phyloP scores from a whole-genome alignment of 208 protist genomes.

The Leishmania gerbilli region DNA sequence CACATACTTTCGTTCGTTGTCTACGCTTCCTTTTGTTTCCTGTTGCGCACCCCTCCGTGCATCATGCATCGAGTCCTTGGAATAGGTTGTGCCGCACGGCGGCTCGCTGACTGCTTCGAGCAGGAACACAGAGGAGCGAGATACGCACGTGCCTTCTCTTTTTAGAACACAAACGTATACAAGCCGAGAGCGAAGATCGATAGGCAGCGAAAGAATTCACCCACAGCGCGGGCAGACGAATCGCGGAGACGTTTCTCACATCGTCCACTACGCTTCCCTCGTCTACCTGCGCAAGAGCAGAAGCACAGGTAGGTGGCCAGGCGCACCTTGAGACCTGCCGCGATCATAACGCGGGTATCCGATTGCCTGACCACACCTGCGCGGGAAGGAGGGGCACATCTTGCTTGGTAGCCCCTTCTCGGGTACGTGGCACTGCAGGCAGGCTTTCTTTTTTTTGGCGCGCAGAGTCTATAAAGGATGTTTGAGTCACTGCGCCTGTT shows the following conservation, averaged over 20 bases:
- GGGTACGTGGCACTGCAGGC: not conserved
- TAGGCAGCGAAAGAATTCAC: not conserved
- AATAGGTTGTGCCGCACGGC: not conserved
- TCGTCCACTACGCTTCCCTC: not conserved
- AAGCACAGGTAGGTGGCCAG: not conserved
- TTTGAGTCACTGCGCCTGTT: conserved; percentile 24
- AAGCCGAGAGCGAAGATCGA: not conserved
- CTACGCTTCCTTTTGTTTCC: not conserved
- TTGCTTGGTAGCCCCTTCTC: not conserved
- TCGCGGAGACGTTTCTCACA: not conserved
- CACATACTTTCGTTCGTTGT: not conserved
- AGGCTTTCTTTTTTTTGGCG: not conserved
- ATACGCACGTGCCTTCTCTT: not conserved
- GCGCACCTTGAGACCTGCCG: not conserved
- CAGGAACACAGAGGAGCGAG: not conserved
- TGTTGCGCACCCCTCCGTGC: not conserved
- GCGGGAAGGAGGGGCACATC: too few species aligned
- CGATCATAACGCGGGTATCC: not conserved
- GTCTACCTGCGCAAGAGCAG: not conserved
- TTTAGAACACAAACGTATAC: conserved; percentile 1
- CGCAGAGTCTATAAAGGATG: conserved; percentile 5
- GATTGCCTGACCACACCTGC: not conserved
- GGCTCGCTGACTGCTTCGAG: not conserved
- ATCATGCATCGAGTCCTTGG: not conserved
- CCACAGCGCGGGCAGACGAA: too few species aligned